phyloP scores from a whole-genome alignment of 2,329 filamentous ascomycete genomes.

The Graphilbum ipis-grandicollis region DNA sequence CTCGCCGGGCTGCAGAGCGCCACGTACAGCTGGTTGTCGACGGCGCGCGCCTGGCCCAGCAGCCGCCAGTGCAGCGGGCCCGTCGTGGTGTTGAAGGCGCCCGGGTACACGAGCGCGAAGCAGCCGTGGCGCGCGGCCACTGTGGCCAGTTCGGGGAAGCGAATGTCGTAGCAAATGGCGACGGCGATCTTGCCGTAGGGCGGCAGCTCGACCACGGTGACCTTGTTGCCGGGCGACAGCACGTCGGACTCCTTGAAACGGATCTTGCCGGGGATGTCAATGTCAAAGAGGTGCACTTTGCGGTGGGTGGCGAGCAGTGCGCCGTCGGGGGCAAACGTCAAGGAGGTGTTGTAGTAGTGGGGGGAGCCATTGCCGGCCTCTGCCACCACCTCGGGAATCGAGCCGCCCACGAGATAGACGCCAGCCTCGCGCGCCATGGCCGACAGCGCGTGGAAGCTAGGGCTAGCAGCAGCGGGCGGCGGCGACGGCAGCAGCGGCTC shows the following conservation, averaged over 20 bases:
- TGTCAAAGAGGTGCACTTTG: constrained; percentile 95
- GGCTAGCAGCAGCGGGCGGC: constrained; percentile 50
- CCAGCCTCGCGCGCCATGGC: constrained; percentile 62
- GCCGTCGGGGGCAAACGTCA: constrained; percentile 67
- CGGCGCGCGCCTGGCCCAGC: constrained; percentile 59
- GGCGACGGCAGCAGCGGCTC: constrained; percentile 70
- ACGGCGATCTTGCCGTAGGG: constrained; percentile 77
- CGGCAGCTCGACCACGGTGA: constrained; percentile 74
- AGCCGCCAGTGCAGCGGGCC: constrained; percentile 85
- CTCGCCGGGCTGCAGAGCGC: constrained; percentile 82
- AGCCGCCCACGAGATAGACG: constrained; percentile 76
- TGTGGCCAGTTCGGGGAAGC: constrained; percentile 85
- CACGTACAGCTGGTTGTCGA: constrained; percentile 76
- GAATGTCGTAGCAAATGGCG: constrained; percentile 94
- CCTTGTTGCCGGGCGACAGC: constrained; percentile 64
- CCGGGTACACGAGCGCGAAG: constrained; percentile 81
- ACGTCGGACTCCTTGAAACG: constrained; percentile 83
- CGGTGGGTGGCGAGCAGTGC: constrained; percentile 72
- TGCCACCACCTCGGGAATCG: constrained; percentile 64
- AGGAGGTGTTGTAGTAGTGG: constrained; percentile 79
- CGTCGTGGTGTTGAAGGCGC: constrained; percentile 93
- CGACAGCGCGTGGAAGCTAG: constrained; percentile 72
- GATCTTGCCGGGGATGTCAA: constrained; percentile 91
- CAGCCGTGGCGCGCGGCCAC: constrained; percentile 74
- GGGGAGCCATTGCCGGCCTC: constrained; percentile 19